Base-by-base conservation (phyloP, 2,329 filamentous ascomycete genomes). In the Pyrenophora teres region DNA sequence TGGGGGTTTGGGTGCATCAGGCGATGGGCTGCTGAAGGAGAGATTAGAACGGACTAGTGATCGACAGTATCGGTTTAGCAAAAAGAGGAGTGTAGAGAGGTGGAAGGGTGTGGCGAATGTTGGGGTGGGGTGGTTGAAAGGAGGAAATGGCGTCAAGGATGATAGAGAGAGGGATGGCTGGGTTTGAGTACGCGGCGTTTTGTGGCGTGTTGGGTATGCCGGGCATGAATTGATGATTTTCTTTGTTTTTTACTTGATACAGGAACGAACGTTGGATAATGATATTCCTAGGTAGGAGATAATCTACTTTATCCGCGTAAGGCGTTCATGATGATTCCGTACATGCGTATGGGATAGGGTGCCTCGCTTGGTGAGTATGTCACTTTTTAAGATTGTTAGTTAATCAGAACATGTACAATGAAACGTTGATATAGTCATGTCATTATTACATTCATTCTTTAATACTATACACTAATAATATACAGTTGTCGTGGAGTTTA, bases 81-180 rank as follows among this genome's bases (percentile, higher is more conserved):
- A 72, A 53, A 70, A 70, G 53, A 62, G 46, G 33, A 72, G 70
- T 36, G 61, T 70, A 25, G 69, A 71, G 38, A 54, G 62, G 13
- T 73, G 71, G 70, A 72, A 62, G 52, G 70, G 60, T 3, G 67
- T 72, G 7, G 67, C 69, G 3, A 70, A 66, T 47, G 63, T 58
- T 16, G 62, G 70, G 2, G 68, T 73, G 19, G 70, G 68, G 0
- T 74, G 71, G 72, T 47, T 73, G 19, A 72, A 68, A 45, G 67
- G 70, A 4, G 65, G 56, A 46, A 60, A 52, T 5, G 59, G 56
- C 2, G 47, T 45, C 13, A 70, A 63, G 27, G 68, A 72, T 10
- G 68, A 68, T 32, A 54, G 57, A 30, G 68, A 67, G 37, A 51
- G 60, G 5, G 60, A 64, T 23, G 63, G 52, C 3, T 70, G 68